Conservation (phyloP, 1,284 basidiomycete species). For the Marasmius sp. region DNA sequence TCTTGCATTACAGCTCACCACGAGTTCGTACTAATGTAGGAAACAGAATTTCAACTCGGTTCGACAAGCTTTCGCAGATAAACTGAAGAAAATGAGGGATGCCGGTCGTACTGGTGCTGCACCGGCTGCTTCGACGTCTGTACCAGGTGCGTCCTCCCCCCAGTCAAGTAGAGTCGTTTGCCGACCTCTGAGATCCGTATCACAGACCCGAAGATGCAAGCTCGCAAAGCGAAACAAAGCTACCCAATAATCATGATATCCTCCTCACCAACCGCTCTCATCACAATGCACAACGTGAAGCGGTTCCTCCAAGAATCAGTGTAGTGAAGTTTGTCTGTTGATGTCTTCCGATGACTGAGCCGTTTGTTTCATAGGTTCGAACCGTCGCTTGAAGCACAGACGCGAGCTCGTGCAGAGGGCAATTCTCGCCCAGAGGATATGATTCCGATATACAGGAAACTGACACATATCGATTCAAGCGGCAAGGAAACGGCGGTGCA, state of each 20-base stretch:
- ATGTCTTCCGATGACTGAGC: background rate
- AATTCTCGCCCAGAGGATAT: conserved; percentile 82
- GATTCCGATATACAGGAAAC: conserved; percentile 78
- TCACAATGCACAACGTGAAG: conserved; percentile 98
- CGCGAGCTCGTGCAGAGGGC: conserved; percentile 66
- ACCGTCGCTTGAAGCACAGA: conserved; percentile 72
- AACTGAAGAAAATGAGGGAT: conserved; percentile 74
- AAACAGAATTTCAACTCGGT: conserved; percentile 73
- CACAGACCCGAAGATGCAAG: conserved; percentile 52
- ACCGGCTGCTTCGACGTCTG: conserved; percentile 30
- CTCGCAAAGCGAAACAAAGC: conserved; percentile 63
- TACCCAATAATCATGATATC: conserved; percentile 97
- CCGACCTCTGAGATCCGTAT: background rate
- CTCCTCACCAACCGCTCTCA: conserved; percentile 90
- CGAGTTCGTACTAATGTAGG: background rate
- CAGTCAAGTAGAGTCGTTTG: background rate
- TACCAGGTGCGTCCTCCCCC: conserved; percentile 31
- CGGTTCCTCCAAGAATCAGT: conserved; percentile 88
- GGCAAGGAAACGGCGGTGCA: conserved; percentile 43
- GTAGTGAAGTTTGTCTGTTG: conserved; percentile 40
- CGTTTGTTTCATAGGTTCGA: conserved; percentile 59
- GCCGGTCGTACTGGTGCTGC: conserved; percentile 50
- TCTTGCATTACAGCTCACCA: conserved; percentile 7
- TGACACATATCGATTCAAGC: conserved; percentile 58
- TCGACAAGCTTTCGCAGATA: conserved; percentile 60